Evolutionary conservation across 2,329 filamentous ascomycete genomes (phyloP), one percentile per base, ranked within the genome.

Genomic region (Fusarium oxysporum): DNA sequence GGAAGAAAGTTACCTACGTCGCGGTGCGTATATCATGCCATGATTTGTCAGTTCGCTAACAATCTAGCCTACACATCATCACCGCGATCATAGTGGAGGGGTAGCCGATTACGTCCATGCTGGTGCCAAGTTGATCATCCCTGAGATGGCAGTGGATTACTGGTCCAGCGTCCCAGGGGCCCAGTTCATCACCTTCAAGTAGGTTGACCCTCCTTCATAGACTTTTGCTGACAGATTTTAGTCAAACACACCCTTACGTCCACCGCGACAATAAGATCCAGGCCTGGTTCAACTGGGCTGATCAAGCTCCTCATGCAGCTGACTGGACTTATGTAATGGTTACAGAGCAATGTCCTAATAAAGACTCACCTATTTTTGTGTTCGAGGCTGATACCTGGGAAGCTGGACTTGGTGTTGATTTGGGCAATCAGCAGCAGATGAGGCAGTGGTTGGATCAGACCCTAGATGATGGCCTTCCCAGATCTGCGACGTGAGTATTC

Each of bases 311-410:
- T 1, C 60, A 72, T 9, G 57, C 65, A 3, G 32, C 35, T 6
- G 69, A 72, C 51, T 72, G 60, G 69, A 57, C 65, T 3, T 72
- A 72, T 21, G 65, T 67, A 3, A 45, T 72, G 14, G 13, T 72
- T 7, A 72, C 65, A 2, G 19, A 62, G 21, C 9, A 12, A 25
- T 62, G 56, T n/a, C 35, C 61, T 5, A 6, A 13, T 19, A 5
- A 19, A 1, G 4, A 9, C 23, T 63, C 61, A 1, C 21, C 43
- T 0, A 25, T 51, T 3, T 14, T 63, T 13, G 37, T 38, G 1
- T 63, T n/a, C 6, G 61, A 63, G 16, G 56, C 56, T 17, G 56
- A 62, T 62, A 45, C 44, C 0, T 63, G 61, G 56, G 37, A 63
- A 12, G 43, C 61, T 16, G 61, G 61, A 1, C 37, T 62, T 0